These are phyloP conservation scores for Penicillium cataractarum DNA, from an alignment of 495 filamentous ascomycete species.

Conservation along the genomic window DNA sequence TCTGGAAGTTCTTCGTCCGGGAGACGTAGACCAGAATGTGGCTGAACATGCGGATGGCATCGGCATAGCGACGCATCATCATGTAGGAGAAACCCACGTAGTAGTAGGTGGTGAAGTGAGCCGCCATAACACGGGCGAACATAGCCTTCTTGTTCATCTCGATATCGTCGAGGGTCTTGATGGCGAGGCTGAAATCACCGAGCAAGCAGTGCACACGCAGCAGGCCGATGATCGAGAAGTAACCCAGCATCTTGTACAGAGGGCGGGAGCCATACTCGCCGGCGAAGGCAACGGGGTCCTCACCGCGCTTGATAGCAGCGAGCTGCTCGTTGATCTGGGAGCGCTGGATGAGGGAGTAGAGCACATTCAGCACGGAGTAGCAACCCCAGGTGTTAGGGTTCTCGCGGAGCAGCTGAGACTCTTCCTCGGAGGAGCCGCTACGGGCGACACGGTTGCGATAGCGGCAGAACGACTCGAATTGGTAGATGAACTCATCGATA, in stretches of 20 bases:
- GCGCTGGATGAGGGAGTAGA: constrained; percentile 97
- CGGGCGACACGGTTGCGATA: constrained; percentile 91
- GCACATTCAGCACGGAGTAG: constrained; percentile 98
- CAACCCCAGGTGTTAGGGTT: constrained; percentile 99
- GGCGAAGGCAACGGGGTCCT: constrained; percentile 81
- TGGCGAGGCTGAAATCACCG: constrained; percentile 95
- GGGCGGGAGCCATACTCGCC: constrained; percentile 93
- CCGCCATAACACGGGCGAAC: constrained; percentile 99
- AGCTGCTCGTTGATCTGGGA: constrained; percentile 98
- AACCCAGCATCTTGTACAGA: constrained; percentile 96
- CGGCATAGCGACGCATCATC: constrained; percentile 99
- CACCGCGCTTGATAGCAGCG: constrained; percentile 87
- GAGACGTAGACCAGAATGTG: constrained; percentile 99
- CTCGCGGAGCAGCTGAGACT: constrained; percentile 86
- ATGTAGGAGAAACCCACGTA: constrained; percentile 99
- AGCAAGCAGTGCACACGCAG: constrained; percentile 95
- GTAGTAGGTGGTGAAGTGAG: constrained; percentile 99
- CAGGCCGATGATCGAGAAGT: constrained; percentile 98
- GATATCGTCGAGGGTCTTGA: constrained; percentile 98
- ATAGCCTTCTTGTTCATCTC: constrained; percentile 99
- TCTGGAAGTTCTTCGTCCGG: constrained; percentile 99
- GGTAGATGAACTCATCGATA: constrained; percentile 99
- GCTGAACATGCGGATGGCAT: constrained; percentile 99
- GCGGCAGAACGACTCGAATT: constrained; percentile 98
- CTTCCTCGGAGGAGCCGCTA: constrained; percentile 83